A percentile compares a stretch with the other conserved stretches of the same genome.
These are phyloP conservation scores for Ustilago sp. DNA, from an alignment of 1,284 basidiomycete species.

Conservation along the genomic window DNA sequence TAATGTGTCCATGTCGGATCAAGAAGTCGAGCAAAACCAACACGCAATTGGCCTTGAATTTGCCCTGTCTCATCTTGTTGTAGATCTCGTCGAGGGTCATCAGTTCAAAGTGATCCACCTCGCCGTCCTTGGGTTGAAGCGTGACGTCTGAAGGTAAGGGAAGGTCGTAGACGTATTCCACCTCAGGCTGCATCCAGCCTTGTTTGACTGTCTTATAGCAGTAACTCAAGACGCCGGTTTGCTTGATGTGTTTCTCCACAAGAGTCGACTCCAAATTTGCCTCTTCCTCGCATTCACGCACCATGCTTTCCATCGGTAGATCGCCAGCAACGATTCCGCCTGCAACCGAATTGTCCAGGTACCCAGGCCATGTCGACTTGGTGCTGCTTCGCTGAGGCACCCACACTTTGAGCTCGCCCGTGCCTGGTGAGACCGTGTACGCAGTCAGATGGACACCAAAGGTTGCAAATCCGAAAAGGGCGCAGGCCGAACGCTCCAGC, in stretches of 20 bases:
- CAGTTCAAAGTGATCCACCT: constrained; percentile 86
- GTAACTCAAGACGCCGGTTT: constrained; percentile 70
- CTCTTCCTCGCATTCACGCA: constrained; percentile 94
- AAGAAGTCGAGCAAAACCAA: constrained; percentile 86
- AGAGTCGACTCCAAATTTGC: constrained; percentile 80
- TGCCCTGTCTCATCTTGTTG: constrained; percentile 70
- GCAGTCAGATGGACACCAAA: constrained; percentile 85
- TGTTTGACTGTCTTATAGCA: constrained; percentile 76
- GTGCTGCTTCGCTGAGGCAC: constrained; percentile 85
- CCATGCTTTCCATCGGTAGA: constrained; percentile 78
- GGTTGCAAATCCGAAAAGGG: constrained; percentile 88
- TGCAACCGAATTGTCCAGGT: constrained; percentile 70
- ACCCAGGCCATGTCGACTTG: constrained; percentile 80
- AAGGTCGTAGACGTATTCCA: constrained; percentile 68
- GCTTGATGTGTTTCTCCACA: constrained; percentile 75
- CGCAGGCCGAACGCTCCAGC: constrained; percentile 88
- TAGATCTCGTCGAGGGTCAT: constrained; percentile 62
- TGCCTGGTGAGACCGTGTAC: constrained; percentile 53
- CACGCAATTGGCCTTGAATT: constrained; percentile 89
- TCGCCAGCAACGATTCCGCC: constrained; percentile 78
- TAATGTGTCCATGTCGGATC: constrained; percentile 80
- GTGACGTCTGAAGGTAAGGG: constrained; percentile 70
- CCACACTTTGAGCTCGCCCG: constrained; percentile 76
- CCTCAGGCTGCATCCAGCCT: constrained; percentile 65
- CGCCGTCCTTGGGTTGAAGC: constrained; percentile 85